These are phyloP conservation scores for Leishmania amazonensis DNA, from an alignment of 208 protist genomes.

Conservation along the genomic window DNA sequence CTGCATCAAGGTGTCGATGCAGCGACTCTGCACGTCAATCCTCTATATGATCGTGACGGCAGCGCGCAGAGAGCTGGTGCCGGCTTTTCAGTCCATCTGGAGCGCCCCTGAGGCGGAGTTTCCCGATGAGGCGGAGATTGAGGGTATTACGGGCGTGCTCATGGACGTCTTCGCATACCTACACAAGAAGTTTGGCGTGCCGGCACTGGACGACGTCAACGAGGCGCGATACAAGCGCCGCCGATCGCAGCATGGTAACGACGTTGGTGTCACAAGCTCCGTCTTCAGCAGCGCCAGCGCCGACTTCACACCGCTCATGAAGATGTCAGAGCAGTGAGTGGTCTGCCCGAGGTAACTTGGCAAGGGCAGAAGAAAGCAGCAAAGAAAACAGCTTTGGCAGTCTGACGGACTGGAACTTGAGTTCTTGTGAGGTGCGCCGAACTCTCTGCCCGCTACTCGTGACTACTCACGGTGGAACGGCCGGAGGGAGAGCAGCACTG, in stretches of 20 bases:
- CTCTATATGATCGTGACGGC: conserved; percentile 52
- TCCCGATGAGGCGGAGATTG: conserved; percentile 41
- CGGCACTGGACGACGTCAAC: conserved; percentile 71
- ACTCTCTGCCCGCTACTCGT: neutral
- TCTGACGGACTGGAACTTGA: neutral
- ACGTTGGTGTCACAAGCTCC: conserved; percentile 24
- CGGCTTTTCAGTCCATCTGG: conserved; percentile 21
- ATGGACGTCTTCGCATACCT: conserved; percentile 79
- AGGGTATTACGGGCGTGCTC: conserved; percentile 70
- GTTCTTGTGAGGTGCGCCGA: neutral
- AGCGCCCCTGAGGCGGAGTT: conserved; percentile 26
- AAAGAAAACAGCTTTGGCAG: neutral
- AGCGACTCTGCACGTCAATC: conserved; percentile 52
- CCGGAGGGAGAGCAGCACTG: no score
- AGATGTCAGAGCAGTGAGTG: conserved; percentile 29
- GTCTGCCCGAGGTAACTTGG: neutral
- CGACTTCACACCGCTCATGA: conserved; percentile 33
- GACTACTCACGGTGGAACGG: neutral
- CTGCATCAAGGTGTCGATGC: conserved; percentile 44
- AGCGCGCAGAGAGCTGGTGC: conserved; percentile 26
- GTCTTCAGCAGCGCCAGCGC: conserved; percentile 37
- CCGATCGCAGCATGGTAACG: conserved; percentile 25
- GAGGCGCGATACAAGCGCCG: conserved; percentile 54
- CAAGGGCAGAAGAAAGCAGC: neutral
- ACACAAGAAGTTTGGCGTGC: conserved; percentile 66